These are phyloP conservation scores for Russula foetens DNA, from an alignment of 768 basidiomycete species.

Conservation along the genomic window DNA sequence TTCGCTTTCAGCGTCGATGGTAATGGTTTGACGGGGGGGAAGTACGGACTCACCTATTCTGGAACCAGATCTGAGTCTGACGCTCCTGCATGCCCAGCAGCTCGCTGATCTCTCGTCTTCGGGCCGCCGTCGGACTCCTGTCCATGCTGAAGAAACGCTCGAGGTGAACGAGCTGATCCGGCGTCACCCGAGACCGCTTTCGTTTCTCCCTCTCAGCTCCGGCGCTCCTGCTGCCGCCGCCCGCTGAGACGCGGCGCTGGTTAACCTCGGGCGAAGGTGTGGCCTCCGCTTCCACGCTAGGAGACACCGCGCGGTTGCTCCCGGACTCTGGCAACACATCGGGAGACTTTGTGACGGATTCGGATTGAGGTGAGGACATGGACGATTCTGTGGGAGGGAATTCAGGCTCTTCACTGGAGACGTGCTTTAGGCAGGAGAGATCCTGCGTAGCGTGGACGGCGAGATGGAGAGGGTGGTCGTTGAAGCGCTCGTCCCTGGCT, in stretches of 20 bases:
- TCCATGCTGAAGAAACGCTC: conserved; percentile 64
- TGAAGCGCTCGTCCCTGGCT: conserved; percentile 18
- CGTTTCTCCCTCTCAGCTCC: conserved; percentile 42
- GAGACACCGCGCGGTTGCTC: conserved; percentile 11
- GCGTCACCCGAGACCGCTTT: conserved; percentile 72
- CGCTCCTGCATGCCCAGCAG: conserved; percentile 76
- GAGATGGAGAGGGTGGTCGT: neutral
- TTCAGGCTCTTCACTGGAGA: neutral
- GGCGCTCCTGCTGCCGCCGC: conserved; percentile 21
- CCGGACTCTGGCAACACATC: conserved; percentile 1
- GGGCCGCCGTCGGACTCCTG: conserved; percentile 61
- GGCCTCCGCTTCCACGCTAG: conserved; percentile 5
- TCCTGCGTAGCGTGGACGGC: neutral
- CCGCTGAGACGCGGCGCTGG: conserved; percentile 7
- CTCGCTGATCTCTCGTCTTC: conserved; percentile 66
- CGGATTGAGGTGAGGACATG: conserved; percentile 16
- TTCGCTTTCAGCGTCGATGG: neutral
- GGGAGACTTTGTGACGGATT: conserved; percentile 16
- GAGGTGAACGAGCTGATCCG: conserved; percentile 69
- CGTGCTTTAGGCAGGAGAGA: neutral
- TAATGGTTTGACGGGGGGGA: conserved; percentile 2
- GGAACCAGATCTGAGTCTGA: conserved; percentile 88
- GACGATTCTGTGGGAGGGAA: conserved; percentile 8
- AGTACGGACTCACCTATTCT: conserved; percentile 56
- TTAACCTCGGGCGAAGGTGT: conserved; percentile 11